Evolutionary conservation across 2,329 filamentous ascomycete genomes (phyloP), one percentile per base, ranked within the genome.

Genomic region (Neurospora sp.): DNA sequence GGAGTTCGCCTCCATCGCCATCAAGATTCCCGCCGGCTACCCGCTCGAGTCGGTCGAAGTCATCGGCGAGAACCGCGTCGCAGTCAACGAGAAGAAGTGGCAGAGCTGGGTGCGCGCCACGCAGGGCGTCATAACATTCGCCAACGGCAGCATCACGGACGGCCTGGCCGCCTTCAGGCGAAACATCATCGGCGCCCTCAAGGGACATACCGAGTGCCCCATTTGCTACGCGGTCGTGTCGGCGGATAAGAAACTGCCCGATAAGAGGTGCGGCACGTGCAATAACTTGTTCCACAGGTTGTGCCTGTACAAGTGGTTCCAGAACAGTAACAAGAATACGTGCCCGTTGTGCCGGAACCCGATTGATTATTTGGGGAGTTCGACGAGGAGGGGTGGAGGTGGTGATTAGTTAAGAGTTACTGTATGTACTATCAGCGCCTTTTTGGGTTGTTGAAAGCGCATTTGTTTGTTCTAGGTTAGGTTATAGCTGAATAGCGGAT

Each of bases 181-280:
- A 73, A 98, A 98, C 79, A 90, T 99, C 13, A 87, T 90, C 15
- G 93, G 93, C 1, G 92, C 93, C 4, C 85, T 99, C 74, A 96
- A 97, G 82, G 96, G 94, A 42, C 94, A 98, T 80, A 92, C 87
- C 23, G 96, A 99, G 80, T 99, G 96, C 78, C 93, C 96, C 10
- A 98, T 98, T 78, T 98, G 95, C 83, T 98, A 98, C 82, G 93
- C 90, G 71, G 93, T 99, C 77, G 93, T 99, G 73, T 93, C 93
- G 19, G 89, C 88, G 8, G 94, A 97, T 79, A 92, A 92, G 83
- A 91, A 91, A 80, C 88, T 97, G 79, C 96, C 96, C 0, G 95
- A 96, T 79, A 98, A 98, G 85, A 86, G 88, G 69, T 99, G 96
- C 79, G 85, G 87, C 66, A 98, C 95, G 1, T 99, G 96, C 85